These are phyloP conservation scores for Colletotrichum cereale DNA, from an alignment of 2,329 filamentous ascomycete genomes.

Conservation along the genomic window DNA sequence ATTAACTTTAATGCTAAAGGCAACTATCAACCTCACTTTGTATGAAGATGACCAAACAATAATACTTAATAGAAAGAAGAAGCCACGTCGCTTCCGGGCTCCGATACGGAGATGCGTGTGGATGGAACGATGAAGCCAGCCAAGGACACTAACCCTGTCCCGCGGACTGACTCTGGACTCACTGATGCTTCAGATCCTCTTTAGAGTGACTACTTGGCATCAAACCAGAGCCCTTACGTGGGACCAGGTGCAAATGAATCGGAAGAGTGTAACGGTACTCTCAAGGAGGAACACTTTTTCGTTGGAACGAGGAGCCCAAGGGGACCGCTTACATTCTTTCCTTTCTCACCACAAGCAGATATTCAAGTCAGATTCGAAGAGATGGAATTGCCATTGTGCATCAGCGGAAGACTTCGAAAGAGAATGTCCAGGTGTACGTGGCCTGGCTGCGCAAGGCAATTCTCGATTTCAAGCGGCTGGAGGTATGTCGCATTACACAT, in stretches of 20 bases:
- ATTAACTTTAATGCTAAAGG: too few species aligned
- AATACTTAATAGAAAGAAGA: not conserved
- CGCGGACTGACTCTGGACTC: not conserved
- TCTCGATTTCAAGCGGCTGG: not conserved
- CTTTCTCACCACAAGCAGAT: not conserved
- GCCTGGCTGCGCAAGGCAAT: not conserved
- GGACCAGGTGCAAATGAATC: not conserved
- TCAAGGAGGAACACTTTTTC: not conserved
- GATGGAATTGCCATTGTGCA: not conserved
- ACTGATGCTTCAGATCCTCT: not conserved
- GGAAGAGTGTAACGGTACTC: not conserved
- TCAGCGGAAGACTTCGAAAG: too few species aligned
- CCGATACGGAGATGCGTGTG: not conserved
- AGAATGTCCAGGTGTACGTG: not conserved
- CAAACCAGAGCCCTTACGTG: not conserved
- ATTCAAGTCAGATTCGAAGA: not conserved
- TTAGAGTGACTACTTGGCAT: conserved; percentile 3
- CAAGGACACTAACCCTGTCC: not conserved
- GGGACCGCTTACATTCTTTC: not conserved
- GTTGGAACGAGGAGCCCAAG: not conserved
- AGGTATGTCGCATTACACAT: not conserved
- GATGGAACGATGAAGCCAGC: not conserved
- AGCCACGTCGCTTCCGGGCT: not conserved
- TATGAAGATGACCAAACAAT: not conserved
- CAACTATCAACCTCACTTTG: not conserved